Percentiles rank a stretch among this genome's conserved stretches.
Evolutionary conservation across 2,329 filamentous ascomycete genomes (phyloP).

Genomic region (Didymella glomerata): DNA sequence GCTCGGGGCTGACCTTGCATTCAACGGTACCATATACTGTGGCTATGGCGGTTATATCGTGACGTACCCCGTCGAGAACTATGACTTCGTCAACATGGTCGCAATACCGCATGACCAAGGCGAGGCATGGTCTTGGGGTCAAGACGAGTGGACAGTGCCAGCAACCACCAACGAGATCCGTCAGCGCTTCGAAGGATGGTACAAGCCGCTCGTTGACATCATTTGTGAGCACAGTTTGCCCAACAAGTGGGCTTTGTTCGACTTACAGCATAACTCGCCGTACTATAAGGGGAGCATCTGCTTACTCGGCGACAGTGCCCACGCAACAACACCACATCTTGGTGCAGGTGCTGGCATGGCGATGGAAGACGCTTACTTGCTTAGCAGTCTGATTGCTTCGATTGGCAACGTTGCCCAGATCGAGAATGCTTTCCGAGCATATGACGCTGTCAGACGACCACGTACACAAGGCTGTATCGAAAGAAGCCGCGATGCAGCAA

Average conservation of each 20-base stretch:
- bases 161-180: slow-evolving; percentile 31
- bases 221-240: slow-evolving; percentile 27
- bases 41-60: slow-evolving; percentile 27
- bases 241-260: slow-evolving; percentile 33
- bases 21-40: slow-evolving; percentile 40
- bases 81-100: slow-evolving; percentile 33
- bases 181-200: slow-evolving; percentile 23
- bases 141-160: slow-evolving; percentile 25
- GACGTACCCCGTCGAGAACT: slow-evolving; percentile 32
- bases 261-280: slow-evolving; percentile 26
- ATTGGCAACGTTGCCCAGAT: slow-evolving; percentile 11
- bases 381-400: slow-evolving; percentile 13
- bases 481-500: slow-evolving; percentile 11
- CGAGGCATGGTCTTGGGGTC: slow-evolving; percentile 23
- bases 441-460: slow-evolving; percentile 34
- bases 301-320: slow-evolving; percentile 38
- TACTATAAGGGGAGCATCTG: slow-evolving; percentile 30
- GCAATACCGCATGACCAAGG: slow-evolving; percentile 28
- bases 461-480: slow-evolving; percentile 27
- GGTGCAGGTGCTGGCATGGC: slow-evolving; percentile 37
- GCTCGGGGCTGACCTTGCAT: slow-evolving; percentile 44
- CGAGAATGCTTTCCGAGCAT: slow-evolving; percentile 29
- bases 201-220: slow-evolving; percentile 19
- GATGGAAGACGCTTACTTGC: slow-evolving; percentile 34
- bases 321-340: slow-evolving; percentile 36